Evolutionary conservation across 306 rosid species (phyloP), one percentile per base, ranked within the genome.

Genomic region (Cucumis hystrix): DNA sequence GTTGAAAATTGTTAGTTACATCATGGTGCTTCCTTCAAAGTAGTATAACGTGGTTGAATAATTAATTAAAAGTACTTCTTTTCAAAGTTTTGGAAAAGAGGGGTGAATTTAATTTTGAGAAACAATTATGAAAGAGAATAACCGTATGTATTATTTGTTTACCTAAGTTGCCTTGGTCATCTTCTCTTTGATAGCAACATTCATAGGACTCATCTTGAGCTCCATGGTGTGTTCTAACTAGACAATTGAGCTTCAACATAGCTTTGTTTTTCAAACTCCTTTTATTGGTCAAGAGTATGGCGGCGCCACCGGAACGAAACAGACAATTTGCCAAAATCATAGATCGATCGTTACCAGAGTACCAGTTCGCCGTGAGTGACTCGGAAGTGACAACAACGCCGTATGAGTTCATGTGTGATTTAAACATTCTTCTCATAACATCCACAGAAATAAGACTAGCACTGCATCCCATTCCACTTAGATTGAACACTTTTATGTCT

Each of bases 401-500:
- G 45, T 76, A 12, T 9, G 56, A 43, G 39, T 57, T 60, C 57
- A 41, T 76, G 52, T 60, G 10, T 8, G 57, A 57, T 16, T 60
- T 41, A 21, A 40, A 60, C 16, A 76, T 40, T 40, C 21, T 35
- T 43, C 25, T 60, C 15, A 60, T 71, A n/a, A 45, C 20, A 8
- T 76, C 79, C 21, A 76, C 39, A 25, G 79, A 58, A 4, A 76
- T 76, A 4, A 76, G 57, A 14, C 79, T 60, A 4, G 79, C 68
- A 23, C 79, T 76, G 37, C 79, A 76, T 16, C 79, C 79, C 79
- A 76, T 76, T 30, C 79, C 79, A 17, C 70, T 41, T n/a, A 76
- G 69, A 47, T 76, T 76, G 51, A 57, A 76, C 49, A 58, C 69
- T 30, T 60, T 76, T 9, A 94, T 64, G 57, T 94, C 91, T 10